phyloP scores from a whole-genome alignment of 1,284 basidiomycete genomes.

The Melampsora larici-populina region DNA sequence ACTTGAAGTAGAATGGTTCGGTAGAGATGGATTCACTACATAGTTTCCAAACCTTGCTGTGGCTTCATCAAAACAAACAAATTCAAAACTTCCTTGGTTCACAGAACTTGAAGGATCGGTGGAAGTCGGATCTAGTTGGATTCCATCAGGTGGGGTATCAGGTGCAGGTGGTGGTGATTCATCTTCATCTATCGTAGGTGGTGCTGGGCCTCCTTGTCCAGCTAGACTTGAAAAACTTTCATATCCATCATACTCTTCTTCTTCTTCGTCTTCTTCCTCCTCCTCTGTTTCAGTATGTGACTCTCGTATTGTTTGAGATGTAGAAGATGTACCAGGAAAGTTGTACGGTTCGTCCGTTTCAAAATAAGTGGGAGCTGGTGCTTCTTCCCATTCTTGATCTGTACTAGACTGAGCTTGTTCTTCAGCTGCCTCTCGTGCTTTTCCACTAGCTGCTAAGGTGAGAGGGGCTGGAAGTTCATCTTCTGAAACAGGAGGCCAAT shows the following conservation, averaged over 20 bases:
- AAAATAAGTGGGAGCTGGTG: slow-evolving; percentile 24
- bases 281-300: neutral
- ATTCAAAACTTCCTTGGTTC: neutral
- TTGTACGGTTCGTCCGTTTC: neutral
- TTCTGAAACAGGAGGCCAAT: slow-evolving; percentile 1
- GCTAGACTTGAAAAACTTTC: slow-evolving; percentile 21
- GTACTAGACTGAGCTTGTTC: neutral
- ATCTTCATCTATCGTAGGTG: slow-evolving; percentile 42
- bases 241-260: slow-evolving; percentile 42
- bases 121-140: neutral
- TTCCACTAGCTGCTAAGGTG: neutral
- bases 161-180: slow-evolving; percentile 37
- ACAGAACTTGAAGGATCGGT: too few species aligned
- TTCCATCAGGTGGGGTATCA: slow-evolving; percentile 33
- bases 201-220: slow-evolving; percentile 29
- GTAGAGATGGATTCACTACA: neutral
- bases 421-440: slow-evolving; percentile 30
- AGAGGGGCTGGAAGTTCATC: neutral
- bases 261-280: slow-evolving; percentile 20
- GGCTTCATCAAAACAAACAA: neutral
- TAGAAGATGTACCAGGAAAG: neutral
- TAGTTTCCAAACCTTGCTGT: too few species aligned
- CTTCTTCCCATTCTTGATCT: neutral
- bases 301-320: neutral
- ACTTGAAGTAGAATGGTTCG: neutral